A percentile compares a stretch with the other conserved stretches of the same genome.
Conservation (phyloP, 2,329 filamentous ascomycete species). For the Golovinomyces cichoracearum region DNA sequence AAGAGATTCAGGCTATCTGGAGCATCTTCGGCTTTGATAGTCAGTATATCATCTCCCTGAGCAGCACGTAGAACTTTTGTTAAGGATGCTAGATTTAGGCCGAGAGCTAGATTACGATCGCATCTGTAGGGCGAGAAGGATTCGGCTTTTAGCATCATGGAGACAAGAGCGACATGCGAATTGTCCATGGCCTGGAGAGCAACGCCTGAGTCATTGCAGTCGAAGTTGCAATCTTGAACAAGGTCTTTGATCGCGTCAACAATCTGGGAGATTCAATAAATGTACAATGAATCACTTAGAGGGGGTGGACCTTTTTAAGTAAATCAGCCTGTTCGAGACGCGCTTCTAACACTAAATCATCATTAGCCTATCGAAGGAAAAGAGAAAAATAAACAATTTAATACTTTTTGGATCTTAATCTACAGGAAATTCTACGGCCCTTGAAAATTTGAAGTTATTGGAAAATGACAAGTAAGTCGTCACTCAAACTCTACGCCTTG, state of each 20-base stretch:
- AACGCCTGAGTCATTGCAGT: conserved; percentile 98
- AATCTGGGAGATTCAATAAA: conserved; percentile 30
- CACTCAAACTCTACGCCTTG: too few relatives aligned
- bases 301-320: conserved; percentile 58
- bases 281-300: background rate
- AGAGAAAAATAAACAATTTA: too few relatives aligned
- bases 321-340: conserved; percentile 79
- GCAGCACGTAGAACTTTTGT: conserved; percentile 92
- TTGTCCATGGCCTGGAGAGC: conserved; percentile 99
- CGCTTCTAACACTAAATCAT: conserved; percentile 56
- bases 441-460: too few relatives aligned
- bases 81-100: conserved; percentile 85
- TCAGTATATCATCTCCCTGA: conserved; percentile 81
- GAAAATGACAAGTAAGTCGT: too few relatives aligned
- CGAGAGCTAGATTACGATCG: conserved; percentile 95
- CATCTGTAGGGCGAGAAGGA: conserved; percentile 87
- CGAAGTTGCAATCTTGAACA: conserved; percentile 99
- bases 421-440: too few relatives aligned
- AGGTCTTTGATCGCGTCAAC: conserved; percentile 98
- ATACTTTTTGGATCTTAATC: too few relatives aligned
- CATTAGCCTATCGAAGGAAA: background rate
- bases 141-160: conserved; percentile 94
- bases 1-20: conserved; percentile 87
- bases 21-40: conserved; percentile 88
- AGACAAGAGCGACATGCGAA: conserved; percentile 94